These are phyloP conservation scores for Lasiodiplodia sp. DNA, from an alignment of 2,329 filamentous ascomycete species.

Conservation along the genomic window DNA sequence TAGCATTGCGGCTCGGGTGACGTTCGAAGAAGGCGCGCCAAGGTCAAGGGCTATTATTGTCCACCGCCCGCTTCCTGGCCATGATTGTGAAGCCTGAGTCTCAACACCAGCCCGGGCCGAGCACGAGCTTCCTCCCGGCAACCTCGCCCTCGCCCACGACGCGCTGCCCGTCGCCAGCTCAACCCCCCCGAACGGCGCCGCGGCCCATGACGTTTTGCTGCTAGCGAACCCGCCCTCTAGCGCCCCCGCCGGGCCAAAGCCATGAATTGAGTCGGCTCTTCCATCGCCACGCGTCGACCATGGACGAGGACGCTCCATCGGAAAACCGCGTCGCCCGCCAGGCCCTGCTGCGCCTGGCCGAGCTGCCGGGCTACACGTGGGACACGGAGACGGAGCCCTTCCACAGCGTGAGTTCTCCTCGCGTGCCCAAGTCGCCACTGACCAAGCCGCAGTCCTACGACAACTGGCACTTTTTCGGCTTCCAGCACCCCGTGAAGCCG, in stretches of 20 bases:
- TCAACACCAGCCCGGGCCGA: neutral
- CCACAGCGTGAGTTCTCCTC: constrained; percentile 49
- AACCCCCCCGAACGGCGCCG: neutral
- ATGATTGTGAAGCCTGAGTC: neutral
- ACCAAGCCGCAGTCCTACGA: constrained; percentile 70
- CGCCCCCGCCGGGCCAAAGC: neutral
- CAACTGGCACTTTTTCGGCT: constrained; percentile 72
- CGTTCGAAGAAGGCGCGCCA: constrained; percentile 25
- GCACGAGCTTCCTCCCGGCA: too few relatives aligned
- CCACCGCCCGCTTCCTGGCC: neutral
- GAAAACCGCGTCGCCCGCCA: constrained; percentile 40
- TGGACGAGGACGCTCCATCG: constrained; percentile 26
- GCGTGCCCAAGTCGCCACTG: neutral
- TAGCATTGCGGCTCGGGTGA: constrained; percentile 29
- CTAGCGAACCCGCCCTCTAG: neutral
- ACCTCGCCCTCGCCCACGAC: neutral
- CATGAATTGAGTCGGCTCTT: constrained; percentile 26
- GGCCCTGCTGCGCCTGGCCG: constrained; percentile 45
- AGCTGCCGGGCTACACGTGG: constrained; percentile 50
- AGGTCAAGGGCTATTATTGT: neutral
- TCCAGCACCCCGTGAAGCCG: constrained; percentile 37
- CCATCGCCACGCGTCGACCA: constrained; percentile 19
- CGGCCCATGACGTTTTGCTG: neutral
- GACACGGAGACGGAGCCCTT: constrained; percentile 53
- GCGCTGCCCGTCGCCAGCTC: neutral